Evolutionary conservation across 257 asterid species (phyloP), one percentile per base, ranked within the genome.

Genomic region (Thymus quinquecostatus): DNA sequence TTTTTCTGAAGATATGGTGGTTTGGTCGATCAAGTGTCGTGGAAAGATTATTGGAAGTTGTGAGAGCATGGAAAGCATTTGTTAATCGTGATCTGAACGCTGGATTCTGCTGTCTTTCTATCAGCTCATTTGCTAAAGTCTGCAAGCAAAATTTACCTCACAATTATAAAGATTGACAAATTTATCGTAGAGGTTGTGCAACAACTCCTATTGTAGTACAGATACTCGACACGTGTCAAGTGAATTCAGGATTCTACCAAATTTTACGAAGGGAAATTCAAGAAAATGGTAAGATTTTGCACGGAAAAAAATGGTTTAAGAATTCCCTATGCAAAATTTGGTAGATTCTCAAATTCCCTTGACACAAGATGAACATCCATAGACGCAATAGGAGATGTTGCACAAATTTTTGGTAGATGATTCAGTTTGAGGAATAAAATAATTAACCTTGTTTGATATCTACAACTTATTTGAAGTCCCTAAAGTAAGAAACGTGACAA

Each of bases 1-100:
- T 95, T 66, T 89, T 92, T 60, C 99, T 87, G 87, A 92, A 95
- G 77, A 79, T 89, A 77, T 91, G 97, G 88, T 86, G 77, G 84
- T 91, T 95, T 45, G 66, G 54, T 4, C 99, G 99, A 75, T 89
- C 96, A 60, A 94, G 93, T 32, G 87, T 76, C 29, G 87, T 80
- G 70, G 98, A 89, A 69, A 94, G 86, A 75, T 84, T 75, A 75
- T 94, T 91, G 29, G 98, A 85, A 51, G 86, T 85, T 64, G 86
- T 89, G 60, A 94, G 97, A 58, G 90, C 73, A 59, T 88, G 97
- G 62, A 91, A 73, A 12, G 98, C 99, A 60, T 83, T 86, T 48
- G 87, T 77, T 82, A 94, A 77, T 84, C 99, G 89, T 43, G 86
- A 75, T 82, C 78, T 84, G 83, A 91, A 81, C 10, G 69, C 44